Base-by-base conservation (phyloP, 768 basidiomycete genomes). In the Boletus sp. region DNA sequence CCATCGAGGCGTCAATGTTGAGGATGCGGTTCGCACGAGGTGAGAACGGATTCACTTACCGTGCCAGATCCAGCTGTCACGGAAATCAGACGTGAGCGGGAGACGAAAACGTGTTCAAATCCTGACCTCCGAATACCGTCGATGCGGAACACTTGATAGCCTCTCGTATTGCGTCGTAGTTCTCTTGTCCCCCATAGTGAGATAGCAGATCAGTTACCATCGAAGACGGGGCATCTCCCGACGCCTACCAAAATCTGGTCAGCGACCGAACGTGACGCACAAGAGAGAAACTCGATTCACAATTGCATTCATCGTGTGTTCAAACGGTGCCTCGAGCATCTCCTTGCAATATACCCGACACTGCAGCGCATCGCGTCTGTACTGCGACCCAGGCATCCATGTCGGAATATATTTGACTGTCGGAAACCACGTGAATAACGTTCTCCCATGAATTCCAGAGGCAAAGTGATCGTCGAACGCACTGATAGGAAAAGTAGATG, bases 291-390 rank as follows among this genome's bases (percentile, higher is more conserved):
- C 4, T 7, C 15, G 44, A 11, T 32, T 29, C 9, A 48, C 42
- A n/a, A 50, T 40, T 10, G 52, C 48, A 0, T 52, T 37, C 45
- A 18, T 24, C 2, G 47, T 20, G 28, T 37, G 9, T 6, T 47
- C 32, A 15, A 39, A 50, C 35, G 52, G 35, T 15, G 36, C 36
- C 15, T 46, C 37, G n/a, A 42, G 33, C 44, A 69, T 70, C 11
- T 64, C 66, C 15, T 69, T 65, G 17, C 57, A 50, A 58, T 37
- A 65, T 61, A 29, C 55, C 67, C 57, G 39, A 29, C 50, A 57
- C 36, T 52, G 51, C 32, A 57, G 29, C 5, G 20, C 49, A 24
- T 56, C 55, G 29, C 55, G 55, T 46, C 49, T 50, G 5, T 24
- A 36, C 11, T n/a, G 42, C n/a, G 55, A 50, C n/a, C 55, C 55